A percentile compares a stretch with the other conserved stretches of the same genome.
These are phyloP conservation scores for Pleodorina starrii DNA, from an alignment of 139 green algal species.

Conservation along the genomic window DNA sequence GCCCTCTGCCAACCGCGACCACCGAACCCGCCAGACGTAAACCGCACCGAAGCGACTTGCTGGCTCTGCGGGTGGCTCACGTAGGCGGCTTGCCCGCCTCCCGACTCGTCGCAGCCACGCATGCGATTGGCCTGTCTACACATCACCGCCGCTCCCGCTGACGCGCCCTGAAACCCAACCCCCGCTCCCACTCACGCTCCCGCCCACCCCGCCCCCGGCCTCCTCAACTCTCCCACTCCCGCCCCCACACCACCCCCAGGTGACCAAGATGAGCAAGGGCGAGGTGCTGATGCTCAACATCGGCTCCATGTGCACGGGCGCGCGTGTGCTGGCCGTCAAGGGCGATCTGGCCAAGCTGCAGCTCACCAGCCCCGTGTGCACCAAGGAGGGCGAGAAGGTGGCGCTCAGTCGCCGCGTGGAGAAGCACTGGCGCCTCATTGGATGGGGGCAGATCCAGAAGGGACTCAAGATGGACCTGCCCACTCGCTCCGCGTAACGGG, in stretches of 20 bases:
- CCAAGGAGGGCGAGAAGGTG: constrained; percentile 98
- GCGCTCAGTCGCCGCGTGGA: constrained; percentile 95
- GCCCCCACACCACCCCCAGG: constrained; percentile 31
- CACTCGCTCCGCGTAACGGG: background rate
- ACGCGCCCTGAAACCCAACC: no score
- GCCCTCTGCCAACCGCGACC: no score
- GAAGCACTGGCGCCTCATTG: constrained; percentile 99
- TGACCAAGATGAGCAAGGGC: constrained; percentile 96
- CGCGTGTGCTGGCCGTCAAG: constrained; percentile 97
- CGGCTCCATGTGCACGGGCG: constrained; percentile 98
- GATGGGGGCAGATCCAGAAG: constrained; percentile 97
- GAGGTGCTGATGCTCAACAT: constrained; percentile 99
- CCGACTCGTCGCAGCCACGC: no score
- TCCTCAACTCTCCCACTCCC: no score
- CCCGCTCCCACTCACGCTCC: no score
- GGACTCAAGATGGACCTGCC: constrained; percentile 82
- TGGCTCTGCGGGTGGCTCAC: no score
- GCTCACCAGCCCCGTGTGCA: constrained; percentile 98
- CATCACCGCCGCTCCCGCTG: no score
- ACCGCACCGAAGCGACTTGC: no score
- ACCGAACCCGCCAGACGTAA: no score
- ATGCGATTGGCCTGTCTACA: no score
- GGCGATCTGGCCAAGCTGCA: constrained; percentile 98
- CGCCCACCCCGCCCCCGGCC: no score
- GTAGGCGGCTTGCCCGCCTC: no score